Conservation (phyloP, 2,329 filamentous ascomycete species). For the Pseudocercospora fijiensis region DNA sequence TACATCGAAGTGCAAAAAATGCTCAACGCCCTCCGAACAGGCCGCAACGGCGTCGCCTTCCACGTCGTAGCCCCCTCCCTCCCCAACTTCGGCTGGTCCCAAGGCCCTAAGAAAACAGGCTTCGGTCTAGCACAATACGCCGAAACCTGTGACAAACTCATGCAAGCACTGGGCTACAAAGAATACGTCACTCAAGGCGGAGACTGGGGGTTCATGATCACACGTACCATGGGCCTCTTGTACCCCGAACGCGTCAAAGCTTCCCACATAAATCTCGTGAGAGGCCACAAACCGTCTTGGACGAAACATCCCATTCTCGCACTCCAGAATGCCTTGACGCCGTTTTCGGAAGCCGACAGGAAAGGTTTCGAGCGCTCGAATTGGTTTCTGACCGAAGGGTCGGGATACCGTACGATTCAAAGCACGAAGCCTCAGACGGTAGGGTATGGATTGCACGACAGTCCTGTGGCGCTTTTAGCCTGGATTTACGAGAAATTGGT, state of each 20-base stretch:
- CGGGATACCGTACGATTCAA: conserved; percentile 61
- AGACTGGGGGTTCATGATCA: conserved; percentile 55
- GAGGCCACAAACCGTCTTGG: conserved; percentile 52
- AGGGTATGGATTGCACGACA: conserved; percentile 67
- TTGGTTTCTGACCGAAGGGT: conserved; percentile 60
- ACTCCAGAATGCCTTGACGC: conserved; percentile 55
- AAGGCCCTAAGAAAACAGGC: conserved; percentile 54
- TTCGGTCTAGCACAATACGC: conserved; percentile 56
- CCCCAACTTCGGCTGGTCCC: conserved; percentile 64
- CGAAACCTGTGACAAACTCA: conserved; percentile 57
- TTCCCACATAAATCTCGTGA: conserved; percentile 44
- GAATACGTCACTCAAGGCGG: conserved; percentile 60
- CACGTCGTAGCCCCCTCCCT: conserved; percentile 63
- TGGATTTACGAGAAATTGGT: conserved; percentile 83
- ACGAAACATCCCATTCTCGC: conserved; percentile 58
- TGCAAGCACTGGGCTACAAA: conserved; percentile 60
- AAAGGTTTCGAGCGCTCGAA: conserved; percentile 52
- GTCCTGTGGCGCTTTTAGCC: conserved; percentile 66
- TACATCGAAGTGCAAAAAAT: conserved; percentile 67
- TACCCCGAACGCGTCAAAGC: conserved; percentile 60
- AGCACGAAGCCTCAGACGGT: conserved; percentile 71
- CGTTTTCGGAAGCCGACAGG: conserved; percentile 55
- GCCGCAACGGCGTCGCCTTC: conserved; percentile 53
- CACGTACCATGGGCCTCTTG: conserved; percentile 58
- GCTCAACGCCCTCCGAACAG: conserved; percentile 48